Base-by-base conservation (phyloP, 495 filamentous ascomycete species). In the Penicillium chermesinum region DNA sequence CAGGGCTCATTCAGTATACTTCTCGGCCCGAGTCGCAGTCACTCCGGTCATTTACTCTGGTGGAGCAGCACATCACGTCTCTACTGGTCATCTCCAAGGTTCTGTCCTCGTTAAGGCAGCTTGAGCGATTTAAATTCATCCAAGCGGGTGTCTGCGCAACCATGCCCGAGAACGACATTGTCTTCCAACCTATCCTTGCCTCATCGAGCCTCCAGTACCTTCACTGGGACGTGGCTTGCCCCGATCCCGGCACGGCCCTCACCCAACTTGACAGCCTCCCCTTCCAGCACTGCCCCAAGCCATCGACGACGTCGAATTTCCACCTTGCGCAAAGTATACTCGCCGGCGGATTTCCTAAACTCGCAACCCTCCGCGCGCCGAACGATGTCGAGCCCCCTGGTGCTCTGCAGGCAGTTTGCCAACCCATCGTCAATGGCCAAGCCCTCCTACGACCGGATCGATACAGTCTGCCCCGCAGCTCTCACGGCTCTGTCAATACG, bases 151-250 rank as follows among this genome's bases (percentile, higher is more conserved):
- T 62, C 50, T 76, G 78, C 2, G 86, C 85, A 1, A 70, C 71
- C 2, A 70, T 89, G 48, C 75, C 82, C 0, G 56, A 65, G 3
- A 82, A 81, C 39, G 59, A 67, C 18, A 79, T 84, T 41, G 74
- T 86, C 32, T 83, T 83, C 65, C 73, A 77, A 34, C 86, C 85
- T 0, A 80, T 88, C 47, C 71, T 95, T 5, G 84, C 84, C 1
- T 91, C 84, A 0, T 61, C 66, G 1, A 80, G 74, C 15, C 75
- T 95, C 0, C 69, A 80, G 47, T 80, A 79, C 43, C 68, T 93
- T 12, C 88, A 93, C 66, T 93, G 91, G 91, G 88, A 95, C 56
- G 78, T 91, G 19, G 78, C 84, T 1, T 67, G 69, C 38, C 72
- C 72, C 12, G 64, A 73, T 19, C 61, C 70, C 16, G 62, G 55